phyloP scores from a whole-genome alignment of 164 flowering plant genomes.

The Stephania yunnanensis region DNA sequence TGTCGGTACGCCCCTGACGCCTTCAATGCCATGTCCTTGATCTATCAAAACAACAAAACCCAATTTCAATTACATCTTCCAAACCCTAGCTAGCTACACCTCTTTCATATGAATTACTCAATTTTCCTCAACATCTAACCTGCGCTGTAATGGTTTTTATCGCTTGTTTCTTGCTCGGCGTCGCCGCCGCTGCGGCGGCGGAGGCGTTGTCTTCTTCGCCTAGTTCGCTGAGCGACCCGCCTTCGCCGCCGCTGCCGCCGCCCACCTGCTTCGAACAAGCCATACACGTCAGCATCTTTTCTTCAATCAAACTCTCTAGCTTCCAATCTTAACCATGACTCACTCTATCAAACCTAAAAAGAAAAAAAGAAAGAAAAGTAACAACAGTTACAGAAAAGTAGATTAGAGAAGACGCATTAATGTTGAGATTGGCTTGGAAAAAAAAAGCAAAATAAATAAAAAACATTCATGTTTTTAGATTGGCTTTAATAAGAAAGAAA shows the following conservation, averaged over 20 bases:
- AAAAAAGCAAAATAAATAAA: too few species aligned
- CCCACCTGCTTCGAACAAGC: slow-evolving; percentile 78
- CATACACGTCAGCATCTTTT: slow-evolving; percentile 76
- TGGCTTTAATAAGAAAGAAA: too few species aligned
- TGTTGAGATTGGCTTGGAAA: too few species aligned
- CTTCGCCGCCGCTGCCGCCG: too few species aligned
- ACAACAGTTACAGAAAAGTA: too few species aligned
- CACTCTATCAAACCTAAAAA: too few species aligned
- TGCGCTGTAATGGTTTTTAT: slow-evolving; percentile 69
- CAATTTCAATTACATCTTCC: not conserved
- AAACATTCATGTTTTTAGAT: too few species aligned
- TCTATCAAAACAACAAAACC: slow-evolving; percentile 19
- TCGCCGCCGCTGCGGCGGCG: not conserved
- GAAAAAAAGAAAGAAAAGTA: too few species aligned
- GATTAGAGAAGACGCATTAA: too few species aligned
- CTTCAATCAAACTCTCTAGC: too few species aligned
- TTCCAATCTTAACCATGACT: too few species aligned
- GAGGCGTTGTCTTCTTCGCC: slow-evolving; percentile 33
- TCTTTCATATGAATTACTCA: too few species aligned
- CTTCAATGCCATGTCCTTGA: slow-evolving; percentile 92
- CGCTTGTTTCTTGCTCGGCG: slow-evolving; percentile 60
- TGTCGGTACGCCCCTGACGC: slow-evolving; percentile 82
- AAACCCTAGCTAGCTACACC: slow-evolving; percentile 6
- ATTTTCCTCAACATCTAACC: slow-evolving; percentile 23
- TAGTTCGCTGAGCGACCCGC: slow-evolving; percentile 42